Evolutionary conservation across 2,329 filamentous ascomycete species (phyloP).

Genomic region (Cercospora beticola): DNA sequence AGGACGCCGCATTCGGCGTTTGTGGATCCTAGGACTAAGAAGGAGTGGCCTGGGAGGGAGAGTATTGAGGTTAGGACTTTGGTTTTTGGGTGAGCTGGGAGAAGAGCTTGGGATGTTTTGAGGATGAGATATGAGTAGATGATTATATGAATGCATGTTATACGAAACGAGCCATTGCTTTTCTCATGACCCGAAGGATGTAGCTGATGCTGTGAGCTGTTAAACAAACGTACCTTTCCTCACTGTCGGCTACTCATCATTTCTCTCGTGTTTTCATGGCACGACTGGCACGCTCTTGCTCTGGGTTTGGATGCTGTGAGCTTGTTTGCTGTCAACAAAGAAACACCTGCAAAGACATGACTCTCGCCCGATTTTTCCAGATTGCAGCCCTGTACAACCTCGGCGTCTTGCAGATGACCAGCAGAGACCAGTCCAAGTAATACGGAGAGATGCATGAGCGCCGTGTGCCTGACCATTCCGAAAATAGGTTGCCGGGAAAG

Average conservation of each 20-base stretch:
- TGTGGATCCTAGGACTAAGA: constrained; percentile 68
- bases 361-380: neutral
- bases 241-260: no score
- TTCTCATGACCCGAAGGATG: neutral
- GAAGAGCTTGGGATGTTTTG: neutral
- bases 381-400: neutral
- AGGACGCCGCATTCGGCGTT: constrained; percentile 73
- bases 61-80: constrained; percentile 87
- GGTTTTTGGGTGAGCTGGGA: constrained; percentile 60
- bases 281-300: neutral
- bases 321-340: neutral
- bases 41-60: constrained; percentile 65
- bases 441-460: neutral
- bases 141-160: neutral
- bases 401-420: neutral
- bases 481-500: neutral
- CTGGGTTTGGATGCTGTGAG: neutral
- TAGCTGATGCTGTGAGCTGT: no score
- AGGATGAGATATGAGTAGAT: neutral
- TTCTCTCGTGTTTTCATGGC: neutral
- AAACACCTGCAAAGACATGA: neutral
- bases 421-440: neutral
- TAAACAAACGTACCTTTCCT: no score
- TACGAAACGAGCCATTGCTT: neutral
- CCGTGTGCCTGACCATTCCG: neutral